Evolutionary conservation across 23 red algal genomes (phyloP).

Genomic region (Gracilaria caudata): DNA sequence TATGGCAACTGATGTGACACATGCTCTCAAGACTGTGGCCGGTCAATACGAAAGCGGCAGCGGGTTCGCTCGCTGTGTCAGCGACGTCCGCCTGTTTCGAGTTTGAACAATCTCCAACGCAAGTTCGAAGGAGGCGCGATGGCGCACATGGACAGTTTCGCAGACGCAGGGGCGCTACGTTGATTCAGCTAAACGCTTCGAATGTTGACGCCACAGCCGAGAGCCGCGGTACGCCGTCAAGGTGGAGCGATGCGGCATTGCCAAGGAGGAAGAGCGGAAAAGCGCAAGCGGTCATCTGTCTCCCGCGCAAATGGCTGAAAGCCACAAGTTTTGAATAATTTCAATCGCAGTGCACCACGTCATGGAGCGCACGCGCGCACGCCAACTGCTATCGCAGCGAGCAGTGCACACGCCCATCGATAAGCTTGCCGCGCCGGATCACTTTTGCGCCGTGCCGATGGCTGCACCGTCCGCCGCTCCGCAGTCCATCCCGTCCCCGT

Average conservation of each 20-base stretch:
- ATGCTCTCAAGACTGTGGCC: background rate
- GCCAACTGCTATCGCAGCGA: background rate
- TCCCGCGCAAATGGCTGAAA: no score
- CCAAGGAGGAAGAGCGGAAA: no score
- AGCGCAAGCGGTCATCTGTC: no score
- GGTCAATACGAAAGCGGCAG: background rate
- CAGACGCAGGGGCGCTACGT: background rate
- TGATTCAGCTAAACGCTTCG: no score
- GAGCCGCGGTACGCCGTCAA: no score
- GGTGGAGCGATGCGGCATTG: no score
- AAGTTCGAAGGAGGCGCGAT: background rate
- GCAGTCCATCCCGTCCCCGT: background rate
- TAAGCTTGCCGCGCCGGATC: background rate
- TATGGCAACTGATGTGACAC: background rate
- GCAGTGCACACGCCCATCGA: constrained; percentile 20
- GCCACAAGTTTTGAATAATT: background rate
- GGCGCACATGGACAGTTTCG: background rate
- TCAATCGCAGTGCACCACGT: constrained; percentile 16
- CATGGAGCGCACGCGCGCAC: background rate
- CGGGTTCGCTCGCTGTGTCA: background rate
- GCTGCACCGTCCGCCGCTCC: background rate
- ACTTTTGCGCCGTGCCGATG: background rate
- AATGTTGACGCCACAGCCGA: no score
- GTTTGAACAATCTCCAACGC: background rate
- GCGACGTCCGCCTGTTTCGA: background rate